Percentiles rank a stretch among this genome's conserved stretches.
These are phyloP conservation scores for Symbiodinium pilosum DNA, from an alignment of 73 alveolate genomes.

Conservation along the genomic window DNA sequence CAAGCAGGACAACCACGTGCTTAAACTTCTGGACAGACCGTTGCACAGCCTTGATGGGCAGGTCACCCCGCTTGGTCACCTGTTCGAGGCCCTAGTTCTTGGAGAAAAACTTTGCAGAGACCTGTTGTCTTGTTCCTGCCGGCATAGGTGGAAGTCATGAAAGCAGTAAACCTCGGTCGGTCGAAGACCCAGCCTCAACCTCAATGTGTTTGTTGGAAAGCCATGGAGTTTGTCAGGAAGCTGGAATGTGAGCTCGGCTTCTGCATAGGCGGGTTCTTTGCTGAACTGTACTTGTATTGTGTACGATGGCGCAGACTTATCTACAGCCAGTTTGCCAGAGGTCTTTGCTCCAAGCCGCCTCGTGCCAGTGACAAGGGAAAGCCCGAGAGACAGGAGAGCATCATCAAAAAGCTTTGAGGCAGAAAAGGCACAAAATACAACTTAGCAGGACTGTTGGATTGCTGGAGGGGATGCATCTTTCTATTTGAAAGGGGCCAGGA, in stretches of 20 bases:
- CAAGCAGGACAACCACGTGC: too few relatives aligned
- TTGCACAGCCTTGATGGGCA: too few relatives aligned
- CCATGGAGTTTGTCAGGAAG: neutral
- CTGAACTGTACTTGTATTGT: too few relatives aligned
- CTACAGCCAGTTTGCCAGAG: neutral
- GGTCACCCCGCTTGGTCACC: conserved; percentile 79
- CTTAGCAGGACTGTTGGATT: conserved; percentile 69
- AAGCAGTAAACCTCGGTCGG: conserved; percentile 53
- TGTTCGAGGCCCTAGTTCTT: neutral
- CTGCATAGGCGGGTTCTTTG: conserved; percentile 33
- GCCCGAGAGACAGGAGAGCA: neutral
- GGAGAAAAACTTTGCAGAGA: neutral
- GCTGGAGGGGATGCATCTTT: conserved; percentile 59
- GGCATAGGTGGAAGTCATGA: conserved; percentile 18
- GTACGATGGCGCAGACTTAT: too few relatives aligned
- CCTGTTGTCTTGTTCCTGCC: neutral
- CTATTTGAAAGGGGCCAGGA: conserved; percentile 44
- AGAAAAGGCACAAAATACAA: too few relatives aligned
- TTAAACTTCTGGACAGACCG: too few relatives aligned
- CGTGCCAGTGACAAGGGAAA: conserved; percentile 5
- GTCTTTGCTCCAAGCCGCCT: conserved; percentile 23
- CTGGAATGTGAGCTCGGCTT: conserved; percentile 40
- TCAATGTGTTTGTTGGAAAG: neutral
- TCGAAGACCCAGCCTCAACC: neutral
- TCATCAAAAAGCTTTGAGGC: too few relatives aligned